Evolutionary conservation across 208 protist genomes (phyloP), one percentile per base, ranked within the genome.

Genomic region (Leishmania guyanensis): DNA sequence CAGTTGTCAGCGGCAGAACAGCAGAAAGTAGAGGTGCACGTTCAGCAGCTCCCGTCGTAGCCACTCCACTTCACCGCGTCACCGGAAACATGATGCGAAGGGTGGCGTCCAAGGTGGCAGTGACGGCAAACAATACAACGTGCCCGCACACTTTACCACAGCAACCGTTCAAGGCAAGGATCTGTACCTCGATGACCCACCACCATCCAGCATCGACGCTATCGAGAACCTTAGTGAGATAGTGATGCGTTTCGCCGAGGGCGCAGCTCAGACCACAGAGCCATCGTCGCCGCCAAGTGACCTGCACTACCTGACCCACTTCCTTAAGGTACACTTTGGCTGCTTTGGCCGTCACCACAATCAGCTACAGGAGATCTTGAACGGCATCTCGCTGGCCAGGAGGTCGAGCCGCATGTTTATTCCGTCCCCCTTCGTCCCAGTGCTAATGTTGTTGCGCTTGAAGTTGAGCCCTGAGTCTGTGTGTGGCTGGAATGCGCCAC

Each of bases 261-360:
- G 5, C n/a, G 6, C 39, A n/a, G 22, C 58, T 17, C 5, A 17
- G 9, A 68, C 5, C 8, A 72, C 62, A 39, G 29, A 72, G 36
- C 36, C 73, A 26, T 14, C 62, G 20, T 20, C 65, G 2, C 16
- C 51, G 4, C 12, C 53, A 20, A 60, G 51, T 9, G 65, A 75
- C 9, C 80, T 84, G 22, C 53, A 39, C 75, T 80, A 69, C 33
- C 80, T 75, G 14, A 48, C 73, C 17, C 71, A 51, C 68, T 84
- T 84, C 51, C 56, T 80, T 33, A 84, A 68, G 4, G 75, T 80
- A 70, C 54, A 43, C 36, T 20, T 84, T 46, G 80, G 80, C 54
- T 66, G 74, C 66, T 84, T 77, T 36, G 80, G 80, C 36, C 80
- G 80, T 12, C 80, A 84, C 36, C 80, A 84, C 80, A 80, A 84